Evolutionary conservation across 148 eudicot genomes (phyloP).

Genomic region (Nyssa sinensis): DNA sequence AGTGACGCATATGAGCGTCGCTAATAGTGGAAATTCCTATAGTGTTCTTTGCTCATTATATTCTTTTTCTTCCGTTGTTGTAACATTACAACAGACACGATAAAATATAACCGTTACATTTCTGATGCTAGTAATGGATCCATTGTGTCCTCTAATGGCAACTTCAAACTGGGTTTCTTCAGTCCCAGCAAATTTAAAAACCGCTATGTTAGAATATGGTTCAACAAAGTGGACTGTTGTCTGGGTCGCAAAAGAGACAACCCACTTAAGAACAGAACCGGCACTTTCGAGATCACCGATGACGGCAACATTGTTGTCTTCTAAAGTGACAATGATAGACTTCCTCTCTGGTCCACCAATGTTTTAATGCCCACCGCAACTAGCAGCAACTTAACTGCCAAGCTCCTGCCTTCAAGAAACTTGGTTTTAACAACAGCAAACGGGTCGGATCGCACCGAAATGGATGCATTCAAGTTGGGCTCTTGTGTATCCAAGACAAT

Average conservation of each 20-base stretch:
- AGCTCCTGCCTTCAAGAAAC: slow-evolving; percentile 37
- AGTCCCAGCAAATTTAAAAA: background rate
- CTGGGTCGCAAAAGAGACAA: slow-evolving; percentile 58
- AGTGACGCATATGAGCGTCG: too few species aligned
- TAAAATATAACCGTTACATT: background rate
- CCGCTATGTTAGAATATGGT: background rate
- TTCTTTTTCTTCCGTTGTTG: background rate
- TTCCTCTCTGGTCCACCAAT: slow-evolving; percentile 38
- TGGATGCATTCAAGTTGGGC: slow-evolving; percentile 34
- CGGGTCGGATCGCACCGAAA: too few species aligned
- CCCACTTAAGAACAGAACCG: slow-evolving; percentile 26
- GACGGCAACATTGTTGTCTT: slow-evolving; percentile 27
- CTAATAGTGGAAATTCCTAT: too few species aligned
- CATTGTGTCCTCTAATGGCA: background rate
- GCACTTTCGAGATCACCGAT: slow-evolving; percentile 15
- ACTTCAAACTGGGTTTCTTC: background rate
- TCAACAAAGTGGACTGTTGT: slow-evolving; percentile 37
- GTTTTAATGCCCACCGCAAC: slow-evolving; percentile 1
- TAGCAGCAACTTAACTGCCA: slow-evolving; percentile 19
- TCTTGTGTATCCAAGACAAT: slow-evolving; percentile 43
- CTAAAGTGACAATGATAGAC: background rate
- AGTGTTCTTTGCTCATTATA: too few species aligned
- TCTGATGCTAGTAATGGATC: background rate
- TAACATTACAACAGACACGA: background rate
- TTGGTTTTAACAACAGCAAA: slow-evolving; percentile 24